phyloP scores from a whole-genome alignment of 768 basidiomycete species.

The Tephrocybe sp. region DNA sequence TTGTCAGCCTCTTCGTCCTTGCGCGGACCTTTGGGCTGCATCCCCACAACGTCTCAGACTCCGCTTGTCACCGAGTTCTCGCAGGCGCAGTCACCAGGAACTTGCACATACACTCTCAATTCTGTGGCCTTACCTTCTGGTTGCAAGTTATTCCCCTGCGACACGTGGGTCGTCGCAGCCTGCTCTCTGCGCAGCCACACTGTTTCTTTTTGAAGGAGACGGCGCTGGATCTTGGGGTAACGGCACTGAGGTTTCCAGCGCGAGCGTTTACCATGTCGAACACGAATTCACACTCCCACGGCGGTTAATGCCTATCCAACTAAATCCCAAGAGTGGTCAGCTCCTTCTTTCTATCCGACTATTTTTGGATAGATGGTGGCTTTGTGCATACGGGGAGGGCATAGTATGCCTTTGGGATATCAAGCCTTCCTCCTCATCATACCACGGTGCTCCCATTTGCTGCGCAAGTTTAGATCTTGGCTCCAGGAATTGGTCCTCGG shows the following conservation, averaged over 20 bases:
- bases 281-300: constrained; percentile 12
- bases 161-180: too few species aligned
- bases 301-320: background rate
- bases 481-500: constrained; percentile 13
- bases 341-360: constrained; percentile 36
- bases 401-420: constrained; percentile 42
- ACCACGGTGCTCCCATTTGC: constrained; percentile 1
- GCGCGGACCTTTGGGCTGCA: too few species aligned
- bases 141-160: too few species aligned
- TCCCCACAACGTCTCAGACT: too few species aligned
- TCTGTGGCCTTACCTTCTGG: too few species aligned
- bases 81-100: too few species aligned
- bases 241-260: constrained; percentile 2
- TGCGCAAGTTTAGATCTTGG: constrained; percentile 9
- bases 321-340: constrained; percentile 3
- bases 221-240: constrained; percentile 1
- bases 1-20: too few species aligned
- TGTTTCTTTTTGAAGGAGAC: too few species aligned
- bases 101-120: too few species aligned
- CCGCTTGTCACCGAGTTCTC: too few species aligned
- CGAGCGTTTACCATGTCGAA: constrained; percentile 12
- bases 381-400: constrained; percentile 42
- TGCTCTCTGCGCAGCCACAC: too few species aligned
- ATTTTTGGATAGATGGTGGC: constrained; percentile 45
- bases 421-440: constrained; percentile 1